A percentile compares a stretch with the other conserved stretches of the same genome.
These are phyloP conservation scores for Przewalskia tangutica DNA, from an alignment of 257 asterid genomes.

Conservation along the genomic window DNA sequence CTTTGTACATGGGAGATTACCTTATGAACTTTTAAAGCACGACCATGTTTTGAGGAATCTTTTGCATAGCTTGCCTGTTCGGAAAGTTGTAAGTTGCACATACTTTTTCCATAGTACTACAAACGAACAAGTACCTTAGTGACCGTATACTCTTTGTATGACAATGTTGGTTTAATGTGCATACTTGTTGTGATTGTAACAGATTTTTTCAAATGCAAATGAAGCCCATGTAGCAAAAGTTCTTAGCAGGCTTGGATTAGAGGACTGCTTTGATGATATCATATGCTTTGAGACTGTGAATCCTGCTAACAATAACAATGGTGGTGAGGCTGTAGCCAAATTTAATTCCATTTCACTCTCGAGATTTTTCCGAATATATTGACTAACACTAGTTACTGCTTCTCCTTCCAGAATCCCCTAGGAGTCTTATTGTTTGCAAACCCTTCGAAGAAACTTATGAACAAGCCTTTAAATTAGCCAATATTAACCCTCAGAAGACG, in stretches of 20 bases:
- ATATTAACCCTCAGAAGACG: slow-evolving; percentile 62
- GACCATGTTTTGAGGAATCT: slow-evolving; percentile 54
- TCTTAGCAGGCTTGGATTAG: slow-evolving; percentile 66
- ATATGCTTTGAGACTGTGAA: slow-evolving; percentile 71
- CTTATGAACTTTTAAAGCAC: slow-evolving; percentile 65
- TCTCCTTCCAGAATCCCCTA: slow-evolving; percentile 29
- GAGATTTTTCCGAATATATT: not conserved
- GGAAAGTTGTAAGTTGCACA: slow-evolving; percentile 63
- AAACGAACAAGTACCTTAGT: not conserved
- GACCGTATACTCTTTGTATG: not conserved
- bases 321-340: slow-evolving; percentile 30
- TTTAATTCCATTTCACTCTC: not conserved
- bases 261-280: slow-evolving; percentile 74
- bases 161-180: not conserved
- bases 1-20: slow-evolving; percentile 82
- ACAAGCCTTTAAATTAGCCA: slow-evolving; percentile 52
- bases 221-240: slow-evolving; percentile 81
- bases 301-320: slow-evolving; percentile 27
- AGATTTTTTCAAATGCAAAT: slow-evolving; percentile 89
- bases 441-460: slow-evolving; percentile 61
- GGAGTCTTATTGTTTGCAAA: slow-evolving; percentile 56
- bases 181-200: slow-evolving; percentile 7
- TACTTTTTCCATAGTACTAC: not conserved
- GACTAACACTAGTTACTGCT: slow-evolving; percentile 3
- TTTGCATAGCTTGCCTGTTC: slow-evolving; percentile 57